Evolutionary conservation across 2,329 filamentous ascomycete species (phyloP).

Genomic region (Botrytis paeoniae): DNA sequence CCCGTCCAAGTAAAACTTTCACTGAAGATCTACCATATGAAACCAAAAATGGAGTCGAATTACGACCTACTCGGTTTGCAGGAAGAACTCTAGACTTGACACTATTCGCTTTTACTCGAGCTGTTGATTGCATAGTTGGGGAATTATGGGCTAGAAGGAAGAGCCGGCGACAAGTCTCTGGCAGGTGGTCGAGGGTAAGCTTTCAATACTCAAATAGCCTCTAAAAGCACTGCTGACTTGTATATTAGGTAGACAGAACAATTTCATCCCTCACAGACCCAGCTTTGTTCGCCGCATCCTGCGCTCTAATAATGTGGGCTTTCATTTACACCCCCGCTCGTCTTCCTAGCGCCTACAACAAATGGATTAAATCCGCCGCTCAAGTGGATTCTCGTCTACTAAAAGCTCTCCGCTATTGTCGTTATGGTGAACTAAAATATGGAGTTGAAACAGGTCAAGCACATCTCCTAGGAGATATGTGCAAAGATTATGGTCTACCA

Average conservation of each 20-base stretch:
- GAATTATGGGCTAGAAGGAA: conserved; percentile 59
- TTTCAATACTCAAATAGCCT: background rate
- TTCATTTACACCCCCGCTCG: conserved; percentile 76
- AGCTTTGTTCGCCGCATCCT: conserved; percentile 67
- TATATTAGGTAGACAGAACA: conserved; percentile 35
- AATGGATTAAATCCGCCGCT: conserved; percentile 78
- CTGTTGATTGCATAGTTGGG: conserved; percentile 67
- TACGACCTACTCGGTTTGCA: conserved; percentile 44
- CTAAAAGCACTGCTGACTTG: background rate
- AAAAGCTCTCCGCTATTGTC: conserved; percentile 66
- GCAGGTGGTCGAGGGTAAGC: conserved; percentile 43
- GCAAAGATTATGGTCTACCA: conserved; percentile 66
- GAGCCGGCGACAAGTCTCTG: conserved; percentile 44
- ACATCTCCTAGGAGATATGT: conserved; percentile 67
- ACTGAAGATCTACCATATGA: conserved; percentile 41
- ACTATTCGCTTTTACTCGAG: conserved; percentile 71
- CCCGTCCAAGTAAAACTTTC: conserved; percentile 47
- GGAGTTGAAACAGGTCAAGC: conserved; percentile 70
- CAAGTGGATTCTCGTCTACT: conserved; percentile 72
- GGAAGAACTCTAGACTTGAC: conserved; percentile 80
- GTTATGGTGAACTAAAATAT: conserved; percentile 63
- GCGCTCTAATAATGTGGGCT: conserved; percentile 79
- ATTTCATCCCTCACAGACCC: conserved; percentile 57
- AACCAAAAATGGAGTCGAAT: conserved; percentile 30
- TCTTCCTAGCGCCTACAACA: conserved; percentile 71